Percentiles rank a stretch among this genome's conserved stretches.
phyloP scores from a whole-genome alignment of 2,329 filamentous ascomycete genomes.

The Sclerotinia borealis region DNA sequence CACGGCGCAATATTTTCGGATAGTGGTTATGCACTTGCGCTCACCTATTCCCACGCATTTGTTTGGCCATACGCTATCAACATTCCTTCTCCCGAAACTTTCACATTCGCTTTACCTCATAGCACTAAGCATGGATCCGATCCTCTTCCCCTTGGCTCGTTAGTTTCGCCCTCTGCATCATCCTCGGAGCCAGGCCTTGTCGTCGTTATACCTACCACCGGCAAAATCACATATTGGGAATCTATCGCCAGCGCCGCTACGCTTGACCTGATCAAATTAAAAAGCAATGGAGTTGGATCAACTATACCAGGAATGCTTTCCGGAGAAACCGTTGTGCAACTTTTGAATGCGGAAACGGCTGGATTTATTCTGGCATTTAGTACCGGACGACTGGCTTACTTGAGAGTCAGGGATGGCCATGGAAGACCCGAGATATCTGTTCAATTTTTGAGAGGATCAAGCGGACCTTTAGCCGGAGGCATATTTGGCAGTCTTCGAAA shows the following conservation, averaged over 20 bases:
- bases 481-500: constrained; percentile 78
- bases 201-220: constrained; percentile 74
- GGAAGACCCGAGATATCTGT: constrained; percentile 76
- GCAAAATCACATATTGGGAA: constrained; percentile 91
- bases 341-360: constrained; percentile 76
- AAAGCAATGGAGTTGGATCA: constrained; percentile 73
- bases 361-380: constrained; percentile 83
- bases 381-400: constrained; percentile 77
- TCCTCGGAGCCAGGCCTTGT: constrained; percentile 81
- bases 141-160: constrained; percentile 71
- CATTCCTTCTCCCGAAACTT: constrained; percentile 65
- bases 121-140: constrained; percentile 60
- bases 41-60: constrained; percentile 76
- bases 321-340: constrained; percentile 69
- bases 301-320: constrained; percentile 67
- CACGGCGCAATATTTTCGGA: constrained; percentile 60
- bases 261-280: constrained; percentile 67
- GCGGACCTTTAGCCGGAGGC: constrained; percentile 51
- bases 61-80: constrained; percentile 83
- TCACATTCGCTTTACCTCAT: constrained; percentile 73
- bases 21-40: constrained; percentile 68
- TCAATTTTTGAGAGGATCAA: constrained; percentile 64
- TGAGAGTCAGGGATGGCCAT: constrained; percentile 80
- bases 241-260: constrained; percentile 85
- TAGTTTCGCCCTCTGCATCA: constrained; percentile 73